Base-by-base conservation (phyloP, 768 basidiomycete genomes). In the Lactarius indigo region DNA sequence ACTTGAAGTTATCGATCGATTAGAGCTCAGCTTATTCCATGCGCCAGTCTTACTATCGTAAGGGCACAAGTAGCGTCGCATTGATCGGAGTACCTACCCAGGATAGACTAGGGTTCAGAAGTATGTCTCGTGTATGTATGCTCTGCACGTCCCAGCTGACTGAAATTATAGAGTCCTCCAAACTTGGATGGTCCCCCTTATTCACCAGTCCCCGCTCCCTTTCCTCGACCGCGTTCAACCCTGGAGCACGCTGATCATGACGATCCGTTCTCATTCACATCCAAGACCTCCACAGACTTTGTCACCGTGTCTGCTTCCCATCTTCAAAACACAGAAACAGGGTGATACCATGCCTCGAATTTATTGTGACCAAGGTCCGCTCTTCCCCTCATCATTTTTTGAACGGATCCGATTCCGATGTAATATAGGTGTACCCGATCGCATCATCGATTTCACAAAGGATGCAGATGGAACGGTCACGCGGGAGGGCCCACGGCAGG, bases 361-460 rank as follows among this genome's bases (percentile, higher is more conserved):
- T 97, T 10, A 80, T 87, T 20, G 78, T 98, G 23, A 78, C 82
- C 3, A 91, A 90, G 79, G 87, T 90, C 52, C 47, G 71, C 31
- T 5, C 17, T 13, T 6, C 26, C 39, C 9, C 41, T 50, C 26
- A 15, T 12, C 50, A 26, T 50, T 23, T 33, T 66, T 39, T 31
- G 66, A 37, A 72, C 13, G 50, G 13, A 6, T 10, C 7, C 60
- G 15, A 17, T 31, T 47, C 30, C 50, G 61, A 39, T 57, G 35
- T 20, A 12, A 9, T 35, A 15, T 44, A 91, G 89, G 78, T 81
- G 12, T 89, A 88, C 72, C 89, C 92, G 1, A 71, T 96, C 47
- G 95, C 88, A 0, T 98, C 75, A 75, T 95, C n/a, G 90, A 94
- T 74, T 87, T 86, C 64, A 70, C 80, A 6, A 79, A 83, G 66